Conservation (phyloP, 73 alveolate genomes). For the Blepharisma stoltei region DNA sequence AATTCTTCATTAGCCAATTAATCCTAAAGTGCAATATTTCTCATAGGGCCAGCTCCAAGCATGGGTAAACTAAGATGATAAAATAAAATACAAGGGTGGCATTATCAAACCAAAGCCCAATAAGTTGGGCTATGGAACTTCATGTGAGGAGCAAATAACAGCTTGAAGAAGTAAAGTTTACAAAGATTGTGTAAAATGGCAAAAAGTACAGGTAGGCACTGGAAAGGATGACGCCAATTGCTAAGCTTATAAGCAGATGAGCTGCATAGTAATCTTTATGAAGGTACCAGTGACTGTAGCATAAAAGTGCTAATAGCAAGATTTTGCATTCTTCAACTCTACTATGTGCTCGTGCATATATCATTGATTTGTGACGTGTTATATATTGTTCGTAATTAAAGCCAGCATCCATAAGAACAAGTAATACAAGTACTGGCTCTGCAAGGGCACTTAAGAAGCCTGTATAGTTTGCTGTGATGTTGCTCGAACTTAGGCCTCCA, state of each 20-base stretch:
- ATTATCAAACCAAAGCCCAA: not conserved
- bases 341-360: constrained; percentile 6
- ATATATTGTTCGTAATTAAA: not conserved
- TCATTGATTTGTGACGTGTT: not conserved
- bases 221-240: not conserved
- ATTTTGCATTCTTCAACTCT: not conserved
- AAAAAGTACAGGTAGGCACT: not conserved
- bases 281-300: not conserved
- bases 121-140: not conserved
- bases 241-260: not conserved
- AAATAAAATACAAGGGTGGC: not conserved
- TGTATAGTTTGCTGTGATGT: not conserved
- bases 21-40: not conserved
- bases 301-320: not conserved
- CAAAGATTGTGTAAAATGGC: not conserved
- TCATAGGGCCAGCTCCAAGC: not conserved
- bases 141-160: not conserved
- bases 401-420: not conserved
- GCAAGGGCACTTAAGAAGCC: not conserved
- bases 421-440: not conserved
- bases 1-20: not conserved
- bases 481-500: not conserved
- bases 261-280: not conserved
- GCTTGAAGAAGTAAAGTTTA: not conserved
- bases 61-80: not conserved